Percentiles rank a stretch among this genome's conserved stretches.
These are phyloP conservation scores for Centrapalus pauciflorus DNA, from an alignment of 129 eudicot species.

Conservation along the genomic window DNA sequence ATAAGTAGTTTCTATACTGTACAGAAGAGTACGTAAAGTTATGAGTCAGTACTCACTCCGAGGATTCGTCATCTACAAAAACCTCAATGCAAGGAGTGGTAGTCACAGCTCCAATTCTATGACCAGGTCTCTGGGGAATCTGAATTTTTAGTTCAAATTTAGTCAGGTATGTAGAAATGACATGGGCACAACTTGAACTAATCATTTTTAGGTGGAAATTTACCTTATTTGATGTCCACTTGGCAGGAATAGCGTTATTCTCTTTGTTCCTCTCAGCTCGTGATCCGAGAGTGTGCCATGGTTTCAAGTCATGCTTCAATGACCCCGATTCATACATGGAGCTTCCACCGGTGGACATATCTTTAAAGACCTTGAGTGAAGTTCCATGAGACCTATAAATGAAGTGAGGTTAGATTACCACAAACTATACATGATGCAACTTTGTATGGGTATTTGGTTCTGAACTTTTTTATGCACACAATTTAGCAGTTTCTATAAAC, in stretches of 20 bases:
- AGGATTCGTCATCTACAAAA: conserved; percentile 81
- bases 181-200: neutral
- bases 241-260: conserved; percentile 73
- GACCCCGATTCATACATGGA: conserved; percentile 32
- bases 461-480: too few species aligned
- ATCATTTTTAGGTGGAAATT: neutral
- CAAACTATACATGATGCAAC: too few species aligned
- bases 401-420: too few species aligned
- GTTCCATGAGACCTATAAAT: conserved; percentile 44
- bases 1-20: too few species aligned
- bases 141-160: conserved; percentile 8
- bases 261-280: conserved; percentile 91
- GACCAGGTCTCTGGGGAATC: conserved; percentile 68
- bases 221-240: conserved; percentile 91
- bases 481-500: too few species aligned
- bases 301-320: conserved; percentile 37
- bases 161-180: neutral
- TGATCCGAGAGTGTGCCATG: conserved; percentile 77
- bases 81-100: conserved; percentile 64
- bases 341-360: conserved; percentile 26
- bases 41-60: conserved; percentile 66
- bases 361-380: conserved; percentile 58
- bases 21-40: too few species aligned
- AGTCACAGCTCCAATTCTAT: conserved; percentile 43
- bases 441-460: too few species aligned